Percentiles rank a stretch among this genome's conserved stretches.
These are phyloP conservation scores for Syzygium oleosum DNA, from an alignment of 345 rosid species.

Conservation along the genomic window DNA sequence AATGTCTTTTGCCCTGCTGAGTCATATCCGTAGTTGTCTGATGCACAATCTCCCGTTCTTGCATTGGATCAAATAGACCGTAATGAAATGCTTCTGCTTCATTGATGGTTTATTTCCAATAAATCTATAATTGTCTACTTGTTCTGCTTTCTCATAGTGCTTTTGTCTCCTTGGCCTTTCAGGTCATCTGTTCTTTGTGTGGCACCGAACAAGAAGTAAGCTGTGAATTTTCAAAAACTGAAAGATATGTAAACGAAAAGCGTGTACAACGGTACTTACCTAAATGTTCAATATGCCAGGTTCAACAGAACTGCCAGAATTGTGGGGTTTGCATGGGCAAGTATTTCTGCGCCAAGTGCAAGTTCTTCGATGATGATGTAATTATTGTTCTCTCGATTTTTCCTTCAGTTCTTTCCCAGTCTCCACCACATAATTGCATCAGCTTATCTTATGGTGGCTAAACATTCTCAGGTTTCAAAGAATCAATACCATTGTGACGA, in stretches of 20 bases:
- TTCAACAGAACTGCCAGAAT: conserved; percentile 39
- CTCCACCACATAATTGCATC: background rate
- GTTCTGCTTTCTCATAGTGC: background rate
- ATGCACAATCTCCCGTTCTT: background rate
- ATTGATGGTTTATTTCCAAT: background rate
- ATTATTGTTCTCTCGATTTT: background rate
- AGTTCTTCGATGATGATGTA: conserved; percentile 65
- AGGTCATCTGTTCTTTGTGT: conserved; percentile 60
- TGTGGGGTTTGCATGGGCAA: conserved; percentile 69
- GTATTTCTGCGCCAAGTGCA: conserved; percentile 58
- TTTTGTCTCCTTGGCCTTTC: conserved; percentile 2
- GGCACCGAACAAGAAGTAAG: conserved; percentile 62
- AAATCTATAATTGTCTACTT: background rate
- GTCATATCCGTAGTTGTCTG: background rate
- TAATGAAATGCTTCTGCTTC: background rate
- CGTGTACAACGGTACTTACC: background rate
- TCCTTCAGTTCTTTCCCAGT: background rate
- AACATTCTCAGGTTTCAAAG: conserved; percentile 34
- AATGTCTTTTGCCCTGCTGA: background rate
- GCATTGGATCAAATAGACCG: background rate
- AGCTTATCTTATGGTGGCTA: background rate
- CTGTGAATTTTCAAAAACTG: background rate
- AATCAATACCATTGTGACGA: conserved; percentile 58
- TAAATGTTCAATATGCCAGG: conserved; percentile 17
- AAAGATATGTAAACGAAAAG: background rate